Conservation (phyloP, 2,329 filamentous ascomycete species). For the Ascomycota sp. region DNA sequence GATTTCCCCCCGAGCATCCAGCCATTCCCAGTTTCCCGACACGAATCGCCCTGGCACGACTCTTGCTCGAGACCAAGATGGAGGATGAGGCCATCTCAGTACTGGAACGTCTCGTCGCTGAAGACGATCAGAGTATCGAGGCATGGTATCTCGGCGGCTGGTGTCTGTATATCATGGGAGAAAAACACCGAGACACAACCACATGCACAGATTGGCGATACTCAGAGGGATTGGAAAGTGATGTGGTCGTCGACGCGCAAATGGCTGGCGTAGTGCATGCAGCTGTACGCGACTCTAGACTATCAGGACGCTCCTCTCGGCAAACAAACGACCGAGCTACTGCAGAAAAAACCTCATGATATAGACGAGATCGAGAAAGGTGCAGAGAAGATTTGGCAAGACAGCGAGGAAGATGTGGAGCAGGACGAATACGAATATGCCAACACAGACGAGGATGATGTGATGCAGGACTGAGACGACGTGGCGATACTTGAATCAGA, state of each 20-base stretch:
- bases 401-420: slow-evolving; percentile 31
- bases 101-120: slow-evolving; percentile 60
- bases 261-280: slow-evolving; percentile 66
- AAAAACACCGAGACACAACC: slow-evolving; percentile 32
- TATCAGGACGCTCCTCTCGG: slow-evolving; percentile 71
- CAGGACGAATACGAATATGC: slow-evolving; percentile 27
- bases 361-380: slow-evolving; percentile 38
- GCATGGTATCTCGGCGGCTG: slow-evolving; percentile 95
- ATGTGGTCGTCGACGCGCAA: slow-evolving; percentile 56
- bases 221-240: slow-evolving; percentile 32
- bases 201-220: slow-evolving; percentile 9
- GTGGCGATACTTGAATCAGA: background rate
- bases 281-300: slow-evolving; percentile 56
- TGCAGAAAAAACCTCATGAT: slow-evolving; percentile 40
- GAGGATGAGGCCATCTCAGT: slow-evolving; percentile 71
- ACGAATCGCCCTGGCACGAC: slow-evolving; percentile 59
- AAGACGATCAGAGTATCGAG: slow-evolving; percentile 89
- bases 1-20: slow-evolving; percentile 48
- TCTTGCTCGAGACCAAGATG: slow-evolving; percentile 81
- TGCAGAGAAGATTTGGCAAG: slow-evolving; percentile 29
- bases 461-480: slow-evolving; percentile 25
- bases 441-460: slow-evolving; percentile 24
- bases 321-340: slow-evolving; percentile 54
- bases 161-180: slow-evolving; percentile 63
- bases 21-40: slow-evolving; percentile 70